Conservation (phyloP, 2,329 filamentous ascomycete species). For the Xylariaceae sp. region DNA sequence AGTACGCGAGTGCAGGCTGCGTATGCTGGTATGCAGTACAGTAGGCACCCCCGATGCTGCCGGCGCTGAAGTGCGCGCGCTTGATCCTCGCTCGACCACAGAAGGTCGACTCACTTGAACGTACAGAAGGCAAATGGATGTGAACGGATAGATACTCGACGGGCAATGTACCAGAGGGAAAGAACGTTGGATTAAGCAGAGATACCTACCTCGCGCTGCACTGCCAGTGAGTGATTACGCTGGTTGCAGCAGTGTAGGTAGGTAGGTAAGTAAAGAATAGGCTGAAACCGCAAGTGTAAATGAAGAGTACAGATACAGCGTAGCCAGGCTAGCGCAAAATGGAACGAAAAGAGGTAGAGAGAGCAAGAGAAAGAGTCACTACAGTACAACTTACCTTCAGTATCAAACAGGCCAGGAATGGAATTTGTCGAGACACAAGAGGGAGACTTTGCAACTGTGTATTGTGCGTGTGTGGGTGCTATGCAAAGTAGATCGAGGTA, state of each 20-base stretch:
- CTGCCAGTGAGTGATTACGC: not conserved
- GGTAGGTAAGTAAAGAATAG: too few relatives aligned
- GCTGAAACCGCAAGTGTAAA: not conserved
- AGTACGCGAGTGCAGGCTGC: not conserved
- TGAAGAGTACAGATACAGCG: not conserved
- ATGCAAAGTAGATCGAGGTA: slow-evolving; percentile 22
- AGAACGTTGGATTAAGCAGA: not conserved
- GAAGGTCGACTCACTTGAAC: too few relatives aligned
- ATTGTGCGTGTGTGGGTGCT: slow-evolving; percentile 16
- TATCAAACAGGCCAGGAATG: not conserved
- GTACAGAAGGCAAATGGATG: too few relatives aligned
- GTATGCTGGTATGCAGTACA: not conserved
- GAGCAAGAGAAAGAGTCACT: slow-evolving; percentile 5
- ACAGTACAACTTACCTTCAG: slow-evolving; percentile 3
- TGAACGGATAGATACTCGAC: too few relatives aligned
- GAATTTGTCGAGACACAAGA: slow-evolving; percentile 13
- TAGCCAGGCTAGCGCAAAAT: not conserved
- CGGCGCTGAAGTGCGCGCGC: not conserved
- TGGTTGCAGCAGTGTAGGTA: too few relatives aligned
- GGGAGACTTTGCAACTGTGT: slow-evolving; percentile 11
- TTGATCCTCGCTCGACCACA: too few relatives aligned
- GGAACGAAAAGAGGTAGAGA: slow-evolving; percentile 1
- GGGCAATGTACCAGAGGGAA: not conserved
- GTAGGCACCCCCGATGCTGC: not conserved
- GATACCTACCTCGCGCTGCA: not conserved